phyloP scores from a whole-genome alignment of 129 eudicot species.

The Artemisia annua region DNA sequence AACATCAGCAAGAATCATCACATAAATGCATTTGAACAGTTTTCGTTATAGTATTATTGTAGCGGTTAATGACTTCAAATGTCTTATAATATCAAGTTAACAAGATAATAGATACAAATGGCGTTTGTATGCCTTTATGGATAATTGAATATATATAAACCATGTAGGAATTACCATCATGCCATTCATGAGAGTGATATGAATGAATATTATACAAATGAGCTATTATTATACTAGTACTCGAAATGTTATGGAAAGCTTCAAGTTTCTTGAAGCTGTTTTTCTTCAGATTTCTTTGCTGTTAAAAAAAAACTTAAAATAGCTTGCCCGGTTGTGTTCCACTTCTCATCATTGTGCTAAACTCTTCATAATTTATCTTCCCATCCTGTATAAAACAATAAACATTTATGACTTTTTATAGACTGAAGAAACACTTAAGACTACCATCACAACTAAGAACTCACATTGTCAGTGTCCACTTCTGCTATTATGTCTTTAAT shows the following conservation, averaged over 20 bases:
- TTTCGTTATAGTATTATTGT: too few species aligned
- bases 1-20: too few species aligned
- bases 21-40: too few species aligned
- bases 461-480: constrained; percentile 92
- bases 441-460: constrained; percentile 18
- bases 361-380: constrained; percentile 72
- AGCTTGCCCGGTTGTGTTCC: constrained; percentile 62
- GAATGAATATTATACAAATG: constrained; percentile 19
- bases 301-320: constrained; percentile 31
- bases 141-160: constrained; percentile 5
- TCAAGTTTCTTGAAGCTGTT: constrained; percentile 16
- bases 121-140: neutral
- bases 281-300: constrained; percentile 8
- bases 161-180: constrained; percentile 3
- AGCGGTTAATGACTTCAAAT: neutral
- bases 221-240: constrained; percentile 17
- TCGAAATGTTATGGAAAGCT: constrained; percentile 7
- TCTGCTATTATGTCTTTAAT: constrained; percentile 83
- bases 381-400: constrained; percentile 61
- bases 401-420: constrained; percentile 10
- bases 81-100: neutral
- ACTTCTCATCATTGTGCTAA: constrained; percentile 77
- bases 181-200: neutral
- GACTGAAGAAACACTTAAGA: constrained; percentile 29
- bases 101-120: neutral